A percentile compares a stretch with the other conserved stretches of the same genome.
Evolutionary conservation across 768 basidiomycete genomes (phyloP).

Genomic region (Gloeostereum incarnatum): DNA sequence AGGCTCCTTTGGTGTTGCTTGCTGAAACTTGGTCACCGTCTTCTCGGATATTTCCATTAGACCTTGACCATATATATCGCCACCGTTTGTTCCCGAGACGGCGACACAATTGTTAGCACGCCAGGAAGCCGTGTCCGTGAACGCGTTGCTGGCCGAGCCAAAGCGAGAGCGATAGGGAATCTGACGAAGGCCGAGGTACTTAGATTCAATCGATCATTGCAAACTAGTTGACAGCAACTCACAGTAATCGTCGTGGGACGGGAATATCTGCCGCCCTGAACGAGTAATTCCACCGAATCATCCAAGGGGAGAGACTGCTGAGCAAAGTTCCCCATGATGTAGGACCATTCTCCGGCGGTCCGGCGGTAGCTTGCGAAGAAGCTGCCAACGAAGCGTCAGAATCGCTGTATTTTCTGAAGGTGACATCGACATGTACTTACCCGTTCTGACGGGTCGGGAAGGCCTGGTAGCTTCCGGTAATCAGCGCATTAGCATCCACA

Average conservation of each 20-base stretch:
- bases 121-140: conserved; percentile 40
- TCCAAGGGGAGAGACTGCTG: conserved; percentile 40
- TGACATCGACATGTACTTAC: conserved; percentile 16
- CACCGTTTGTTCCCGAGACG: conserved; percentile 36
- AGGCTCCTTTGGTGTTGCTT: conserved; percentile 18
- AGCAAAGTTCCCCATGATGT: conserved; percentile 44
- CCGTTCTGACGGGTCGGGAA: conserved; percentile 40
- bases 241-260: conserved; percentile 41
- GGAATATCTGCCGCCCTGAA: too few relatives aligned
- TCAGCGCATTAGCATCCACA: conserved; percentile 40
- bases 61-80: conserved; percentile 21
- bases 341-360: conserved; percentile 27
- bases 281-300: conserved; percentile 36
- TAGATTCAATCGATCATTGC: not conserved
- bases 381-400: conserved; percentile 13
- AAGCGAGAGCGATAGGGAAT: conserved; percentile 52
- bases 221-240: conserved; percentile 8
- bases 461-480: conserved; percentile 43
- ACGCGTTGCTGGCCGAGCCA: conserved; percentile 30
- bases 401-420: not conserved
- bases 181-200: conserved; percentile 15
- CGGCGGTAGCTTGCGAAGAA: conserved; percentile 37
- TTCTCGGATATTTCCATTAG: conserved; percentile 4
- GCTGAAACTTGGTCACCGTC: conserved; percentile 26
- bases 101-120: conserved; percentile 45